Percentiles rank a stretch among this genome's conserved stretches.
Conservation (phyloP, 225 moss, liverwort and hornwort species). For the Neckera pumila region DNA sequence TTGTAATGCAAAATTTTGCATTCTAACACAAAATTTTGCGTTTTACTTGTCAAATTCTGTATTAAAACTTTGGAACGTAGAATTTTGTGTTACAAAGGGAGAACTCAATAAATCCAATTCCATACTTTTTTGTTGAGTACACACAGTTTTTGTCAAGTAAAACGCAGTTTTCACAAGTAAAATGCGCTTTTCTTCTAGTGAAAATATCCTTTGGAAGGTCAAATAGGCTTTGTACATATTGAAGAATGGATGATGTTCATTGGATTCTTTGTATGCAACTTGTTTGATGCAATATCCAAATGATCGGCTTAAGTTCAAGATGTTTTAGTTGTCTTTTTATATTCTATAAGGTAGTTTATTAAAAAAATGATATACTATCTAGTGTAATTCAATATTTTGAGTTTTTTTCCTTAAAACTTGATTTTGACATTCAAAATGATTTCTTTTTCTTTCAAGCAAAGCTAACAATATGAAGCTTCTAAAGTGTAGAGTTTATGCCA, state of each 20-base stretch:
- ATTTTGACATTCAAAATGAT: not conserved
- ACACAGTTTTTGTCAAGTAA: too few species aligned
- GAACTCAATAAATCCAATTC: too few species aligned
- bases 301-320: not conserved
- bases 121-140: too few species aligned
- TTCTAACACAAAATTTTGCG: too few species aligned
- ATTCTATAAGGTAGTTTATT: not conserved
- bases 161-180: too few species aligned
- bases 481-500: rapidly evolving
- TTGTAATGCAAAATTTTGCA: too few species aligned
- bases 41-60: too few species aligned
- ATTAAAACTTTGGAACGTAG: too few species aligned
- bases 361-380: not conserved
- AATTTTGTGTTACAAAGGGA: too few species aligned
- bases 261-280: not conserved
- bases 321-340: not conserved
- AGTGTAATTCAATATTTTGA: not conserved
- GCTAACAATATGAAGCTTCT: rapidly evolving
- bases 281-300: not conserved
- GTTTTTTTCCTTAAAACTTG: not conserved
- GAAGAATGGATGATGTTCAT: not conserved
- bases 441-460: not conserved
- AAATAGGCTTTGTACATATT: too few species aligned
- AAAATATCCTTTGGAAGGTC: too few species aligned
- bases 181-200: too few species aligned